Conservation (phyloP, 208 protist species). For the Acanthamoeba quina region DNA sequence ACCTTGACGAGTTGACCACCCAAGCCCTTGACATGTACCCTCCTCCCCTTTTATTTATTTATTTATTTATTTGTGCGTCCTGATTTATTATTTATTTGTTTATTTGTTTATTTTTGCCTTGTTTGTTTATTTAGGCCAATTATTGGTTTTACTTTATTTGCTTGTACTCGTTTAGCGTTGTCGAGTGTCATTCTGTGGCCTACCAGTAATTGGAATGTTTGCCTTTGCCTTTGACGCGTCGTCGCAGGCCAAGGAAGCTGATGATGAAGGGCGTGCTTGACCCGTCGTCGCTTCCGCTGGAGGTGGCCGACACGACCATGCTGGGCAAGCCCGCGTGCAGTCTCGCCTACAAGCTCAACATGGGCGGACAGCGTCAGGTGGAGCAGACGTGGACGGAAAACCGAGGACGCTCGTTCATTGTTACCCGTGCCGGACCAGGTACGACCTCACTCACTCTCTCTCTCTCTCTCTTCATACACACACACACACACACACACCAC, state of each 20-base stretch:
- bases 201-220: background rate
- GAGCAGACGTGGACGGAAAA: constrained; percentile 26
- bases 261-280: constrained; percentile 29
- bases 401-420: background rate
- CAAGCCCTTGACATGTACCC: constrained; percentile 33
- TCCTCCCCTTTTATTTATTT: background rate
- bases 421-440: constrained; percentile 17
- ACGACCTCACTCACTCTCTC: background rate
- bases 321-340: constrained; percentile 4
- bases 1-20: constrained; percentile 3
- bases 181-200: background rate
- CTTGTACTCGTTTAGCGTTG: background rate
- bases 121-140: too few relatives aligned
- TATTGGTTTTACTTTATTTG: too few relatives aligned
- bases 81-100: background rate
- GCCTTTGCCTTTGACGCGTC: background rate
- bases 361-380: constrained; percentile 3
- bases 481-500: background rate
- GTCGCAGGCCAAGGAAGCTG: constrained; percentile 20
- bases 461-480: background rate
- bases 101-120: background rate
- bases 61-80: background rate
- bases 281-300: constrained; percentile 6
- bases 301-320: background rate
- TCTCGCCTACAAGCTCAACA: constrained; percentile 22